Evolutionary conservation across 73 alveolate species (phyloP).

Genomic region (Blepharisma stoltei): DNA sequence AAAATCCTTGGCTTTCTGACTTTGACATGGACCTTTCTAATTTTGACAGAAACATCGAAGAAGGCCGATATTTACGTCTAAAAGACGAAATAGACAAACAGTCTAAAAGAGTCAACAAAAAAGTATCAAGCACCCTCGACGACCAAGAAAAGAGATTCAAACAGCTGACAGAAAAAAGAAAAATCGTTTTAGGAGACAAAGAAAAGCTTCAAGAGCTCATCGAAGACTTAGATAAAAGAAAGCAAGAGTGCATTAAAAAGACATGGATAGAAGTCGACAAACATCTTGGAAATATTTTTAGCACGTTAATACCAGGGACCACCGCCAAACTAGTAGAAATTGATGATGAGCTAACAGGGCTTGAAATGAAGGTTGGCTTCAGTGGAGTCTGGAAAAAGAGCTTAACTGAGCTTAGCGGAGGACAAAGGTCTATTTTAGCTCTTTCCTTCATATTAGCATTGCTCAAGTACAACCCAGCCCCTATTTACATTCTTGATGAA

Average conservation of each 20-base stretch:
- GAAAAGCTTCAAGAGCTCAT: conserved; percentile 69
- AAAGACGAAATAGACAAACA: conserved; percentile 65
- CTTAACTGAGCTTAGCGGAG: conserved; percentile 77
- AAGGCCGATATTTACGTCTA: conserved; percentile 45
- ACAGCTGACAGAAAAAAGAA: conserved; percentile 66
- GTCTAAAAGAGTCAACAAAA: conserved; percentile 80
- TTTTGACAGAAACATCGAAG: conserved; percentile 52
- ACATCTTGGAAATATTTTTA: conserved; percentile 76
- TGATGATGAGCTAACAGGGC: conserved; percentile 79
- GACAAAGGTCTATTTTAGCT: conserved; percentile 94
- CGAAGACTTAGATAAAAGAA: conserved; percentile 75
- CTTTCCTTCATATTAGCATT: conserved; percentile 87
- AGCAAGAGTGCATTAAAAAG: conserved; percentile 62
- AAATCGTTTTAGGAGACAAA: conserved; percentile 71
- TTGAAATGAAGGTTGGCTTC: conserved; percentile 92
- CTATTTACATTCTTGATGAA: conserved; percentile 97
- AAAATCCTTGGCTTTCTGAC: conserved; percentile 58
- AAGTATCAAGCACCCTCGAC: conserved; percentile 89
- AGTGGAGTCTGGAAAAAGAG: conserved; percentile 79
- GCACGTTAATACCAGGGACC: conserved; percentile 86
- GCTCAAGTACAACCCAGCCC: conserved; percentile 88
- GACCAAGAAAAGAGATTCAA: conserved; percentile 79
- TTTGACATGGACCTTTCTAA: conserved; percentile 61
- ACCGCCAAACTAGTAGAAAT: conserved; percentile 68
- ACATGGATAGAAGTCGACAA: conserved; percentile 72